Evolutionary conservation across 441 rosid genomes (phyloP), one percentile per base, ranked within the genome.

Genomic region (Sinapis alba): DNA sequence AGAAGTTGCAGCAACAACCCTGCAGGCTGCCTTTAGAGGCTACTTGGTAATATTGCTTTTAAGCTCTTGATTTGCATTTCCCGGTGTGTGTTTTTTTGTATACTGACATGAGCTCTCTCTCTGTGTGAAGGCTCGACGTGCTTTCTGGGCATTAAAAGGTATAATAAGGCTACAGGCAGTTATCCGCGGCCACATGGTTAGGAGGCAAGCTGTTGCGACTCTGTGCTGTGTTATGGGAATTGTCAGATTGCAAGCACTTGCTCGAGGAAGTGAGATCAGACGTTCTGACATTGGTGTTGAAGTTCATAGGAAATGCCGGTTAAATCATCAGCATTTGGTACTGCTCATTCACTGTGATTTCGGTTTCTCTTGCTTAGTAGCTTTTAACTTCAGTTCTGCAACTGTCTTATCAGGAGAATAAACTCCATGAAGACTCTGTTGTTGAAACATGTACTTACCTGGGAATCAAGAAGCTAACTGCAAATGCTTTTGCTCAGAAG

Each of bases 21-120:
- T 83, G 45, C 99, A 95, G 81, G 95, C 98, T 83, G 91, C 87
- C 61, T 96, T 86, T 82, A 87, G 93, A 86, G 98, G 99, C 70
- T 91, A 86, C 83, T 81, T 91, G 99, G 99, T 96, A 96, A 83
- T 74, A 64, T 59, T 51, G 62, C n/a, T n/a, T n/a, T 26, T 62
- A 0, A 15, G 12, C 30, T 30, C 28, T 41, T 38, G 70, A 41
- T 53, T 63, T 56, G 19, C 45, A 57, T 3, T 16, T 68, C 2
- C 28, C 9, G 10, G 7, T 68, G 4, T 53, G 5, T 11, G 21
- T 16, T 16, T 23, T 3, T 4, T 23, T 18, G 19, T 66, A 10
- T 59, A 1, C 65, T 78, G 45, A 78, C 7, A 0, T 62, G 20
- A 63, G 56, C 30, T 32, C 10, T n/a, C n/a, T 63, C 21, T 62